Evolutionary conservation across 2,329 filamentous ascomycete genomes (phyloP).

Genomic region (Fonsecaea multimorphosa): DNA sequence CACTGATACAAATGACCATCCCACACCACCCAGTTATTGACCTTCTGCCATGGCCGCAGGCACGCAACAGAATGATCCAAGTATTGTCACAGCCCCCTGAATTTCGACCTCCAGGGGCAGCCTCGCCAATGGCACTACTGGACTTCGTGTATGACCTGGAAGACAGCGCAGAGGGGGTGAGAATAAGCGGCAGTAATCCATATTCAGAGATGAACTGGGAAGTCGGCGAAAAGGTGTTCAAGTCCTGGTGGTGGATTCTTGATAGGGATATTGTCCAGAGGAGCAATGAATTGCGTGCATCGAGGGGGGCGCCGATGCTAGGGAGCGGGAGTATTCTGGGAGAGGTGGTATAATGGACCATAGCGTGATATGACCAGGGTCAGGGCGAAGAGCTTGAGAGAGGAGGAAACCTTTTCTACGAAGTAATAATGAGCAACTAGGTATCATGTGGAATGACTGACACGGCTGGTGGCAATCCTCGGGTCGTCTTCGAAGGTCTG

Average conservation of each 20-base stretch:
- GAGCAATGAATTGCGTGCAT: constrained; percentile 59
- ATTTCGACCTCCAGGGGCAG: constrained; percentile 56
- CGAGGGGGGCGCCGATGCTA: constrained; percentile 50
- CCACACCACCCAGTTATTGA: constrained; percentile 66
- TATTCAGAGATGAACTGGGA: constrained; percentile 61
- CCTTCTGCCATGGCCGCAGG: constrained; percentile 63
- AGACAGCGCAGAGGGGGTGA: constrained; percentile 59
- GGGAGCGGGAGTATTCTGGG: constrained; percentile 32
- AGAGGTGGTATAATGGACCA: too few species aligned
- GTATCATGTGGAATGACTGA: neutral
- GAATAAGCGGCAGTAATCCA: constrained; percentile 59
- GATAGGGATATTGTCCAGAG: constrained; percentile 60
- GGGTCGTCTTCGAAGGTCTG: neutral
- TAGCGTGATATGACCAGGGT: neutral
- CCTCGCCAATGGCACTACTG: constrained; percentile 56
- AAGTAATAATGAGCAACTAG: neutral
- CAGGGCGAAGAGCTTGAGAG: neutral
- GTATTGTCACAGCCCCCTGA: constrained; percentile 58
- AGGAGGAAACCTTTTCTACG: neutral
- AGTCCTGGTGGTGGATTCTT: constrained; percentile 67
- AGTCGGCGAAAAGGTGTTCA: constrained; percentile 63
- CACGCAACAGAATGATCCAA: constrained; percentile 60
- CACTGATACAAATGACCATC: constrained; percentile 55
- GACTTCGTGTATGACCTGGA: constrained; percentile 65
- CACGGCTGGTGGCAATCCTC: neutral